Evolutionary conservation across 1,139 yeast genomes (phyloP).

Genomic region (Scheffersomyces stambukii): DNA sequence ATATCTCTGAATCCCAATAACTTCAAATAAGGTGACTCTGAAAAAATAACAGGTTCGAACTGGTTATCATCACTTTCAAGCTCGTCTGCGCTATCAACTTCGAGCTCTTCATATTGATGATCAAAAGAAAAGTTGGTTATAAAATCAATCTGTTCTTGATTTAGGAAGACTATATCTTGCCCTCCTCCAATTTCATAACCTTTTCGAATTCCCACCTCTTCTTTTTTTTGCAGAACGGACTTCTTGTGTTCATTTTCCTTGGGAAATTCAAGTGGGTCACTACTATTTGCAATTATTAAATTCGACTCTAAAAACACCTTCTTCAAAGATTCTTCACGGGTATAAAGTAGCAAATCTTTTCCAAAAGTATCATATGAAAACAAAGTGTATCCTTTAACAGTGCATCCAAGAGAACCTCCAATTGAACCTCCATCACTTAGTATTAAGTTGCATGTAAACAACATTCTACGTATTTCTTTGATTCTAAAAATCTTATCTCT

Average conservation of each 20-base stretch:
- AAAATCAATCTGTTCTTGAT: slow-evolving; percentile 23
- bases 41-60: slow-evolving; percentile 15
- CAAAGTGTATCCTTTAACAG: slow-evolving; percentile 70
- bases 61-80: slow-evolving; percentile 14
- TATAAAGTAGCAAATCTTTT: slow-evolving; percentile 39
- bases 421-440: slow-evolving; percentile 34
- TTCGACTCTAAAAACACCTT: slow-evolving; percentile 50
- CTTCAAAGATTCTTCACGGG: slow-evolving; percentile 34
- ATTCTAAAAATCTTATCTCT: slow-evolving; percentile 47
- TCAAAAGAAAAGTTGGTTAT: slow-evolving; percentile 35
- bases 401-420: slow-evolving; percentile 51
- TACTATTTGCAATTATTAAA: slow-evolving; percentile 15
- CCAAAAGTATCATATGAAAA: slow-evolving; percentile 47
- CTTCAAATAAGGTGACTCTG: slow-evolving; percentile 40
- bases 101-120: slow-evolving; percentile 17
- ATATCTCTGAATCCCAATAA: slow-evolving; percentile 64
- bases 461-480: slow-evolving; percentile 59
- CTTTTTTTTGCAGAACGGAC: slow-evolving; percentile 34
- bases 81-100: slow-evolving; percentile 10
- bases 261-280: no score
- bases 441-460: slow-evolving; percentile 55
- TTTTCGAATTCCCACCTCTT: slow-evolving; percentile 28
- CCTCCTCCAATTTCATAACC: slow-evolving; percentile 26
- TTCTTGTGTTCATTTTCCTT: slow-evolving; percentile 12
- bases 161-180: slow-evolving; percentile 21